Percentiles rank a stretch among this genome's conserved stretches.
Conservation (phyloP, 176 grass and related monocot species). For the Ensete glaucum region DNA sequence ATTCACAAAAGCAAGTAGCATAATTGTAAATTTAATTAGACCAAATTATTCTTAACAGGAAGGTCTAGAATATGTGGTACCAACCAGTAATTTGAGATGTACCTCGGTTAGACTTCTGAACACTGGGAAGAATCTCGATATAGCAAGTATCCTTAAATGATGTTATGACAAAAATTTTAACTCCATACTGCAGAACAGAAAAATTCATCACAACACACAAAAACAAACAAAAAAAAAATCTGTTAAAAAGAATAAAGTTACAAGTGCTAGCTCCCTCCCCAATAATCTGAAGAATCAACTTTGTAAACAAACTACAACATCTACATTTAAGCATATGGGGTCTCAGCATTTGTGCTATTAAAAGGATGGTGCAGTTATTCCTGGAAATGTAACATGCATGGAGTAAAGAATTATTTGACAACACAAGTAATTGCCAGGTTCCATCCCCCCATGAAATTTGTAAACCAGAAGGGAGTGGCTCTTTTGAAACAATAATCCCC, state of each 20-base stretch:
- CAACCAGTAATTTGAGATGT: constrained; percentile 12
- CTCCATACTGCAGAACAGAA: constrained; percentile 49
- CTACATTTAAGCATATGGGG: background rate
- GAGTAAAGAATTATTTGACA: background rate
- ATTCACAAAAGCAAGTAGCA: background rate
- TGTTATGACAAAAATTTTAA: constrained; percentile 79
- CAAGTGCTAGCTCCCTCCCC: background rate
- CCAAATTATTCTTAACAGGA: background rate
- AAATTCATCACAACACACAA: background rate
- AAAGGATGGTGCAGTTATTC: background rate
- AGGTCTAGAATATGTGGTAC: background rate
- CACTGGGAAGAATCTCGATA: constrained; percentile 53
- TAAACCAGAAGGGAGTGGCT: background rate
- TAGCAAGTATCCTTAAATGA: constrained; percentile 76
- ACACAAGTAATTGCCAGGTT: no score
- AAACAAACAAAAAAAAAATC: constrained; percentile 1
- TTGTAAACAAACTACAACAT: background rate
- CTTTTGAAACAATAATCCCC: no score
- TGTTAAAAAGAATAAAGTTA: constrained; percentile 2
- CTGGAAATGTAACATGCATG: background rate
- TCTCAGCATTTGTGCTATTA: background rate
- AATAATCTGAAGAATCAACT: background rate
- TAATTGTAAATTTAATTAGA: background rate
- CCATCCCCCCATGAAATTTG: background rate
- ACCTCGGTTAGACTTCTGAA: constrained; percentile 62